Evolutionary conservation across 371 early-diverging fungal species (phyloP), one percentile per base, ranked within the genome.

Genomic region (Basidiobolus meristosporus): DNA sequence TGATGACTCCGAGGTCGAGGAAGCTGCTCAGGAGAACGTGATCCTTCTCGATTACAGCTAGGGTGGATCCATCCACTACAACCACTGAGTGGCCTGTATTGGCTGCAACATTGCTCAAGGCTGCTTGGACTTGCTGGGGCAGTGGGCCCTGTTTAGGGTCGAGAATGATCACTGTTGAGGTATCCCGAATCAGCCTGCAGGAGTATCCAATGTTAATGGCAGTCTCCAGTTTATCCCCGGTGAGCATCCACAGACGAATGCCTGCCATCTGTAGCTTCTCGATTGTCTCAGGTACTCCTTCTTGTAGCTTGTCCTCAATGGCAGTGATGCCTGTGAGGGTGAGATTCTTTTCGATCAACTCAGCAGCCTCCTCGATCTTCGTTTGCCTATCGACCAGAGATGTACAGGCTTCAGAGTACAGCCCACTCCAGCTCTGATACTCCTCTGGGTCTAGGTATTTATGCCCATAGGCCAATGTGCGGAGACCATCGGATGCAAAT

Each of bases 141-240:
- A 52, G 40, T 50, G 62, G 15, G 38, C 51, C 42, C 68, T 74
- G 45, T 62, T 68, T 34, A 87, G 52, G 21, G 65, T 75, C 68
- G 77, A 77, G 28, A 84, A 60, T 39, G 67, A 60, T 77, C 78
- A 76, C 9, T 70, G 63, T 31, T 62, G 59, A 33, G 76, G 70
- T n/a, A n/a, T n/a, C n/a, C n/a, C n/a, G 38, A 26, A 74, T 63
- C 19, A 95, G 60, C 21, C 80, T 70, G 50, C 90, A 90, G 1
- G 84, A 75, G 44, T 78, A 81, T 2, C 90, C 97, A 59, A 93
- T 93, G 47, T 87, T 86, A 48, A 93, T 83, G 21, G 99, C 98
- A 11, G 98, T 98, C 53, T 98, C 98, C 35, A 82, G 83, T 57
- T 93, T 86, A 59, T 99, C 99, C 29, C 99, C 99, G 0, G 99